These are phyloP conservation scores for Thozetella sp. DNA, from an alignment of 495 filamentous ascomycete genomes.

Conservation along the genomic window DNA sequence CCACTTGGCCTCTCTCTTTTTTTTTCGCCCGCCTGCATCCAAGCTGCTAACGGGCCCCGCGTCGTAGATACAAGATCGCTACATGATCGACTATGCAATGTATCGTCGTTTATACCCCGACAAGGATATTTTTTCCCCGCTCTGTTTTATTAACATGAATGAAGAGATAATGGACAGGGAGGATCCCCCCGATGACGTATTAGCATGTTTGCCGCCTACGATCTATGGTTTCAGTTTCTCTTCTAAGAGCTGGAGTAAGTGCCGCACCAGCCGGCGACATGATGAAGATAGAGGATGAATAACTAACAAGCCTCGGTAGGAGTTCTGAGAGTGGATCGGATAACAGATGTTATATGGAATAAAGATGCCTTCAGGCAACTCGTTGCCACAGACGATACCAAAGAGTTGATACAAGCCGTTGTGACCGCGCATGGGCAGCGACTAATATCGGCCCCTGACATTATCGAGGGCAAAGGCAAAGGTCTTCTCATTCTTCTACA, in stretches of 20 bases:
- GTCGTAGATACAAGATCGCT: not conserved
- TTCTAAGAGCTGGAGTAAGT: constrained; percentile 11
- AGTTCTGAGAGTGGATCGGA: constrained; percentile 21
- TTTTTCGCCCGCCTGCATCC: too few relatives aligned
- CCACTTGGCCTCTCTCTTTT: not conserved
- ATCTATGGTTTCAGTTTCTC: constrained; percentile 9
- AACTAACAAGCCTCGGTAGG: not conserved
- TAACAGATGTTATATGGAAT: constrained; percentile 43
- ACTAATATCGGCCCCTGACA: constrained; percentile 26
- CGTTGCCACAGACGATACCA: constrained; percentile 44
- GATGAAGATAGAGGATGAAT: too few relatives aligned
- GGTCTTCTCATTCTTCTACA: constrained; percentile 34
- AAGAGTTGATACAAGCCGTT: constrained; percentile 47
- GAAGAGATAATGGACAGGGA: not conserved
- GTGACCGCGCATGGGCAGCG: constrained; percentile 23
- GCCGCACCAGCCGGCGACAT: not conserved
- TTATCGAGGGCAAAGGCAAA: constrained; percentile 46
- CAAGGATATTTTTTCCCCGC: not conserved
- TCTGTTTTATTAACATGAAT: not conserved
- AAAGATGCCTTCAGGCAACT: constrained; percentile 48
- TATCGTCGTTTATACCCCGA: not conserved
- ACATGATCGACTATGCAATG: constrained; percentile 7
- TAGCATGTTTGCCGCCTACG: constrained; percentile 5
- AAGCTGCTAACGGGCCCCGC: not conserved
- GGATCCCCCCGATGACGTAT: constrained; percentile 4